Conservation (phyloP, 768 basidiomycete genomes). For the Lyophyllum semitale region DNA sequence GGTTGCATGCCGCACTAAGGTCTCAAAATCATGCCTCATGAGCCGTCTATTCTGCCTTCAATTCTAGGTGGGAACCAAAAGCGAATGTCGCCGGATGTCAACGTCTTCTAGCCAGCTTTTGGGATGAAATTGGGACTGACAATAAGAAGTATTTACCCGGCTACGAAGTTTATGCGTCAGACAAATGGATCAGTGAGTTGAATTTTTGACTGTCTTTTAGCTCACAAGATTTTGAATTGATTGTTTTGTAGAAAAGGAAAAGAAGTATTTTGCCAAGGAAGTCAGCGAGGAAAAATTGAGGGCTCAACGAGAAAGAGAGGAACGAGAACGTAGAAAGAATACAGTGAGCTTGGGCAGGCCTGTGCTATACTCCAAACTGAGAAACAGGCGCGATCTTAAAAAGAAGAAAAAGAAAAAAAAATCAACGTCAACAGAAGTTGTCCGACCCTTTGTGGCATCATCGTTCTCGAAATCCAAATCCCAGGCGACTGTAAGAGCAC, state of each 20-base stretch:
- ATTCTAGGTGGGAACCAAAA: constrained; percentile 70
- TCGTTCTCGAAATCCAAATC: constrained; percentile 5
- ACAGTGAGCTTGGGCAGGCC: not conserved
- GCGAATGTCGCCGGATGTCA: constrained; percentile 58
- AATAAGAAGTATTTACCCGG: constrained; percentile 55
- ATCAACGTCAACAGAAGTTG: not conserved
- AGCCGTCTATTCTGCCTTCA: constrained; percentile 1
- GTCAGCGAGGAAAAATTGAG: constrained; percentile 22
- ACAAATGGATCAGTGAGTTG: constrained; percentile 61
- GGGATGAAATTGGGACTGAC: constrained; percentile 60
- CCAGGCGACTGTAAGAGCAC: not conserved
- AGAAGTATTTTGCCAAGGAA: constrained; percentile 34
- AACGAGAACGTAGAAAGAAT: constrained; percentile 17
- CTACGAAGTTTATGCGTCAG: constrained; percentile 39
- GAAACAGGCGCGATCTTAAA: not conserved
- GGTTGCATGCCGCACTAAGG: constrained; percentile 6
- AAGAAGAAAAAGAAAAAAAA: constrained; percentile 6
- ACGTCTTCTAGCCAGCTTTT: constrained; percentile 64
- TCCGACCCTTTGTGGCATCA: not conserved
- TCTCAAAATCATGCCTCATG: not conserved
- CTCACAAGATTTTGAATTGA: not conserved
- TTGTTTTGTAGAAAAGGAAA: constrained; percentile 38
- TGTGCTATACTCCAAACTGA: not conserved
- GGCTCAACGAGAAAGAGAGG: constrained; percentile 20
- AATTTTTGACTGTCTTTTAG: constrained; percentile 8